phyloP scores from a whole-genome alignment of 2,329 filamentous ascomycete species.

The Penicillium janthinellum region DNA sequence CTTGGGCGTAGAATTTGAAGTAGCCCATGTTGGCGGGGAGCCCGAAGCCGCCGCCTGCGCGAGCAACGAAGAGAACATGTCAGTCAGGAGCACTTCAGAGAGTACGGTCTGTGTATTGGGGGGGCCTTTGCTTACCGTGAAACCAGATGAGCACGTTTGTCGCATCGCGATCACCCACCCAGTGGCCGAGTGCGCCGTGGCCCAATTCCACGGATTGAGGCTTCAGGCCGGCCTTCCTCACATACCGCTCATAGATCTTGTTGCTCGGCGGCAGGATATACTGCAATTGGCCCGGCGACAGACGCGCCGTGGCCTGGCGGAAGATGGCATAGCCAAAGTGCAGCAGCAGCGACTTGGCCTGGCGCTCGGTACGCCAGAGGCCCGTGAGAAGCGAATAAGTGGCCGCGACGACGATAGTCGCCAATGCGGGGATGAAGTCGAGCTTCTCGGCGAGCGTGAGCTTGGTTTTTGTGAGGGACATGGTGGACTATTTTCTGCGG shows the following conservation, averaged over 20 bases:
- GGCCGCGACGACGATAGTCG: conserved; percentile 28
- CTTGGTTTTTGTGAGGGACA: conserved; percentile 23
- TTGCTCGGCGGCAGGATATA: conserved; percentile 30
- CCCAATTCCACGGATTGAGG: conserved; percentile 35
- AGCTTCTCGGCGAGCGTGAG: conserved; percentile 36
- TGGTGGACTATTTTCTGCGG: conserved; percentile 2
- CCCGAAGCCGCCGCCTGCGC: conserved; percentile 58
- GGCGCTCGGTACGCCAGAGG: conserved; percentile 29
- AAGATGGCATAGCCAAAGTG: conserved; percentile 41
- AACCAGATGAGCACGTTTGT: conserved; percentile 45
- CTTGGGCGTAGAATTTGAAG: conserved; percentile 51
- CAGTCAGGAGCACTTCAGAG: neutral
- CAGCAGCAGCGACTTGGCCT: conserved; percentile 35
- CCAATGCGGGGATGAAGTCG: conserved; percentile 37
- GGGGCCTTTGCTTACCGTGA: conserved; percentile 31
- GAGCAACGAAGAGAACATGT: neutral
- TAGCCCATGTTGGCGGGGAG: conserved; percentile 51
- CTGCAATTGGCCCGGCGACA: conserved; percentile 36
- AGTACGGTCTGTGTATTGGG: neutral
- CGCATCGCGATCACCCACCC: conserved; percentile 41
- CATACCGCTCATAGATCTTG: conserved; percentile 34
- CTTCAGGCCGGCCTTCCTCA: conserved; percentile 27
- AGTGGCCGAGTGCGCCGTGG: conserved; percentile 40
- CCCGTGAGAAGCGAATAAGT: conserved; percentile 34
- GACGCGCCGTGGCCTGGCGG: conserved; percentile 33